Conservation (phyloP, 257 asterid genomes). For the Thymus quinquecostatus region DNA sequence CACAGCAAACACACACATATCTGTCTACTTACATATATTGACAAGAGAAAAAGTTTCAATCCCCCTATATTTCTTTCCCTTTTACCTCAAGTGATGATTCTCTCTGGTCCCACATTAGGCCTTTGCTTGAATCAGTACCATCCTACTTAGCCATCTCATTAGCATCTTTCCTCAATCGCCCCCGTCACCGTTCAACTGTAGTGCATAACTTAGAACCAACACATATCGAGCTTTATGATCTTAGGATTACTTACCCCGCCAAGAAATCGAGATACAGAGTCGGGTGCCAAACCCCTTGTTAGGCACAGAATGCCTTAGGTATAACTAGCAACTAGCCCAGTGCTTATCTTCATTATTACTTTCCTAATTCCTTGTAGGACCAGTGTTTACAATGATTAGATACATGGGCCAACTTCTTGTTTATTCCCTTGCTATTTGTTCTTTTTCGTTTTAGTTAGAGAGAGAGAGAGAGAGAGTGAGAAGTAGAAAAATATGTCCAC, state of each 20-base stretch:
- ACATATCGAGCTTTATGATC: constrained; percentile 4
- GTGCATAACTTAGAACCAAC: constrained; percentile 12
- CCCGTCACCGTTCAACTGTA: constrained; percentile 18
- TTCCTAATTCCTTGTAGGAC: constrained; percentile 44
- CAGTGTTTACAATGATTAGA: constrained; percentile 19
- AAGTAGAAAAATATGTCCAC: constrained; percentile 36
- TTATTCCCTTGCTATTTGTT: constrained; percentile 59
- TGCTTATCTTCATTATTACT: constrained; percentile 30
- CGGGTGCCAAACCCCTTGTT: constrained; percentile 32
- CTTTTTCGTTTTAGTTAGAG: constrained; percentile 32
- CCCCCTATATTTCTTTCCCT: background rate
- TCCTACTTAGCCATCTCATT: background rate
- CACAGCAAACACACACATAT: background rate
- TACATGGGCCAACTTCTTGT: constrained; percentile 48
- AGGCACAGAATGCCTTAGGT: constrained; percentile 26
- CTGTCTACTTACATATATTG: background rate
- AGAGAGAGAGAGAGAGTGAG: constrained; percentile 33
- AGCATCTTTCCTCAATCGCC: constrained; percentile 14
- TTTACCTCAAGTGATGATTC: constrained; percentile 21
- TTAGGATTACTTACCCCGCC: background rate
- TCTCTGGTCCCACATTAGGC: constrained; percentile 31
- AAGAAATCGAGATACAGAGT: constrained; percentile 13
- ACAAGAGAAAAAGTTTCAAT: constrained; percentile 9
- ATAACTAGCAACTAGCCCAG: constrained; percentile 1
- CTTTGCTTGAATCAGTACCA: constrained; percentile 23